A percentile compares a stretch with the other conserved stretches of the same genome.
Conservation (phyloP, 768 basidiomycete species). For the Neoboletus brunneissimus region DNA sequence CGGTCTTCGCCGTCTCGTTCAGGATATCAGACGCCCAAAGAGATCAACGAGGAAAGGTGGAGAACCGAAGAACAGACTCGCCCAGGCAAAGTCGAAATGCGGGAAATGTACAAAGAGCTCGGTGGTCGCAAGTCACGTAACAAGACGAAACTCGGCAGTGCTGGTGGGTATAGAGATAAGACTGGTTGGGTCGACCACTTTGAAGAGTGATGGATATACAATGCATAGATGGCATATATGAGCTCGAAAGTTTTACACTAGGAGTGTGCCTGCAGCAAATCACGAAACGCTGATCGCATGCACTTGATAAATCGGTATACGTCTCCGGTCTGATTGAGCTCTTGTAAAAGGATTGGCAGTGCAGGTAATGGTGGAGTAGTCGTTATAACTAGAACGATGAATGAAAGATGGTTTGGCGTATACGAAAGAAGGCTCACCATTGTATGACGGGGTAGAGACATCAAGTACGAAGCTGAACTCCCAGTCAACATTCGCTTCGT, state of each 20-base stretch:
- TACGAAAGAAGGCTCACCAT: conserved; percentile 46
- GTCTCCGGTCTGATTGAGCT: conserved; percentile 68
- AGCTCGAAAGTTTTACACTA: neutral
- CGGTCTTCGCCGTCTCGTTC: conserved; percentile 47
- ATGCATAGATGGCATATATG: neutral
- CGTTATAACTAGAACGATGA: conserved; percentile 59
- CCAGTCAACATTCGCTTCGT: conserved; percentile 51
- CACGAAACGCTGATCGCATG: conserved; percentile 55
- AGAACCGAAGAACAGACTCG: conserved; percentile 48
- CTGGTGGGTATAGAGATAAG: conserved; percentile 64
- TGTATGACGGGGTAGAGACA: conserved; percentile 56
- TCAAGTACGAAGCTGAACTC: conserved; percentile 81
- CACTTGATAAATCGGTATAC: conserved; percentile 69
- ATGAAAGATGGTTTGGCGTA: neutral
- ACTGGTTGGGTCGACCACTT: conserved; percentile 65
- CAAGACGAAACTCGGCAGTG: conserved; percentile 72
- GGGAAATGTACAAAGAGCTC: conserved; percentile 88
- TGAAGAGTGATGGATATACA: conserved; percentile 22
- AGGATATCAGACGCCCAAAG: conserved; percentile 77
- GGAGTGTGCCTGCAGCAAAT: conserved; percentile 9
- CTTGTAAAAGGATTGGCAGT: conserved; percentile 64
- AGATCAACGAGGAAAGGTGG: conserved; percentile 76
- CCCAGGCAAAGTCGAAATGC: conserved; percentile 82
- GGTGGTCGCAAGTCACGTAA: conserved; percentile 76
- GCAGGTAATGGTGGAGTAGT: conserved; percentile 68